Conservation (phyloP, 2,329 filamentous ascomycete genomes). For the Metarhizium guizhouense region DNA sequence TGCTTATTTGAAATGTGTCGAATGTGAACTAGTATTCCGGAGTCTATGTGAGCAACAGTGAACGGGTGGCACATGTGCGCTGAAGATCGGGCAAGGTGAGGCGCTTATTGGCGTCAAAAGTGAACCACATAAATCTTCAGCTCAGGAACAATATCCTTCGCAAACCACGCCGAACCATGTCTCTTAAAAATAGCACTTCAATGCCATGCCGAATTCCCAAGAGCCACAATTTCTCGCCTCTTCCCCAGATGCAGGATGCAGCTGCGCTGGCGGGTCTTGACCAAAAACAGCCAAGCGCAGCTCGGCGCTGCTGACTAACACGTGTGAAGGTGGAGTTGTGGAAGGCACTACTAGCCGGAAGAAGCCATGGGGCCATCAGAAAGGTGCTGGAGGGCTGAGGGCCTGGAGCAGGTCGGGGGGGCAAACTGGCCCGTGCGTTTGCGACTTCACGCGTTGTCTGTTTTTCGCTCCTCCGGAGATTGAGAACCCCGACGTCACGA, state of each 20-base stretch:
- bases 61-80: not conserved
- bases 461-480: constrained; percentile 23
- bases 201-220: not conserved
- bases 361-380: not conserved
- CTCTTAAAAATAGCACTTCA: not conserved
- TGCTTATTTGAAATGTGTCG: no score
- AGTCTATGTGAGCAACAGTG: not conserved
- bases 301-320: constrained; percentile 7
- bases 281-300: not conserved
- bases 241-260: constrained; percentile 5
- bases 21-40: no score
- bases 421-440: constrained; percentile 11
- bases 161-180: not conserved
- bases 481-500: constrained; percentile 24
- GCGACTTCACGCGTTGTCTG: constrained; percentile 32
- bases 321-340: not conserved
- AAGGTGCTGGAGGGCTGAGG: not conserved
- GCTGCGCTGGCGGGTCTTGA: not conserved
- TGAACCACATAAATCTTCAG: not conserved
- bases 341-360: constrained; percentile 4
- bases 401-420: not conserved
- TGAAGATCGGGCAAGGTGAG: not conserved
- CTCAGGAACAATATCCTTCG: not conserved
- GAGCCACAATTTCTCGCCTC: constrained; percentile 2
- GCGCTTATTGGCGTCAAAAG: not conserved